A percentile compares a stretch with the other conserved stretches of the same genome.
Evolutionary conservation across 345 rosid species (phyloP).

Genomic region (Fremontodendron californicum): DNA sequence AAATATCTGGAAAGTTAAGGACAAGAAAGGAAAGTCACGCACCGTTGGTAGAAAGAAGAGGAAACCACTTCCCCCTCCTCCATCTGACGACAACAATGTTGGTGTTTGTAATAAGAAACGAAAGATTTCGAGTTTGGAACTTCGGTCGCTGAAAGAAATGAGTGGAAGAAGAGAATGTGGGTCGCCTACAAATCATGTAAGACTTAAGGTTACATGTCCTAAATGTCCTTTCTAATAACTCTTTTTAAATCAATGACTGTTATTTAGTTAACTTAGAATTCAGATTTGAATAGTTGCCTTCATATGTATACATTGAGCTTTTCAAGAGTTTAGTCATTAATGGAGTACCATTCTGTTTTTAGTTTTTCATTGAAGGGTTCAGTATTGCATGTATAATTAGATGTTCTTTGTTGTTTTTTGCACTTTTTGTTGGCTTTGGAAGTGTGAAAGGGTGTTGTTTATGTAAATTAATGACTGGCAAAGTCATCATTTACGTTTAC

Average conservation of each 20-base stretch:
- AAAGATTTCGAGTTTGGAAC: slow-evolving; percentile 31
- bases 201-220: slow-evolving; percentile 11
- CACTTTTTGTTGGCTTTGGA: not conserved
- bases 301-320: not conserved
- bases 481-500: not conserved
- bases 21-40: slow-evolving; percentile 67
- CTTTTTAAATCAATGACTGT: not conserved
- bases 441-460: not conserved
- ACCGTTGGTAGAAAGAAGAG: slow-evolving; percentile 52
- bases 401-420: not conserved
- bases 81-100: slow-evolving; percentile 22
- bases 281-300: not conserved
- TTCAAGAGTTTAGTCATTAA: not conserved
- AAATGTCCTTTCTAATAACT: not conserved
- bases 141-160: slow-evolving; percentile 14
- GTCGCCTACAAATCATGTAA: slow-evolving; percentile 28
- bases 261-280: not conserved
- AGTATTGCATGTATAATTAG: not conserved
- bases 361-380: not conserved
- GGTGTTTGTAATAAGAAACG: slow-evolving; percentile 42
- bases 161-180: slow-evolving; percentile 10
- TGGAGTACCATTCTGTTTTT: slow-evolving; percentile 1
- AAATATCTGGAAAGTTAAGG: slow-evolving; percentile 82
- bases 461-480: not conserved
- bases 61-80: slow-evolving; percentile 30